Evolutionary conservation across 805 yeast genomes (phyloP).

Genomic region (Tetrapisispora phaffii): DNA sequence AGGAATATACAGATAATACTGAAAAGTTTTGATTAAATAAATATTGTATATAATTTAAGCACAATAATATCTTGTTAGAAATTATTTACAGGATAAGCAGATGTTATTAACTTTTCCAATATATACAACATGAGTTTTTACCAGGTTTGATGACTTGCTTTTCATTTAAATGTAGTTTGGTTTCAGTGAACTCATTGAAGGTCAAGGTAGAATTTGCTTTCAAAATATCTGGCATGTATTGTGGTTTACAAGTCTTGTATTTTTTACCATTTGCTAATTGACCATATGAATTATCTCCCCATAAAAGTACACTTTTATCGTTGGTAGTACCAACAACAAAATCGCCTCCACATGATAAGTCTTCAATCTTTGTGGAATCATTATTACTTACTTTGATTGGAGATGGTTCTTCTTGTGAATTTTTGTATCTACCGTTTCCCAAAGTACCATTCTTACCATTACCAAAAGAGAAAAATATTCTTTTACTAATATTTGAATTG

Average conservation of each 20-base stretch:
- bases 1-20: not conserved
- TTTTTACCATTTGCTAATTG: slow-evolving; percentile 80
- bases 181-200: slow-evolving; percentile 23
- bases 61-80: too few species aligned
- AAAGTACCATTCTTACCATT: slow-evolving; percentile 78
- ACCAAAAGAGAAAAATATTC: slow-evolving; percentile 58
- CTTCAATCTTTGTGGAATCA: slow-evolving; percentile 12
- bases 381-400: slow-evolving; percentile 30
- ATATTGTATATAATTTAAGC: too few species aligned
- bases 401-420: slow-evolving; percentile 60
- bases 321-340: slow-evolving; percentile 53
- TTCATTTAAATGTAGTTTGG: slow-evolving; percentile 37
- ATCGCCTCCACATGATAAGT: slow-evolving; percentile 37
- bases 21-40: not conserved
- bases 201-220: slow-evolving; percentile 38
- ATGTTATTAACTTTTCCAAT: slow-evolving; percentile 34
- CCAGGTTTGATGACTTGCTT: slow-evolving; percentile 59
- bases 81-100: not conserved
- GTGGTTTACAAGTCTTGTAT: slow-evolving; percentile 48
- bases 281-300: slow-evolving; percentile 81
- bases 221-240: slow-evolving; percentile 42
- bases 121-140: slow-evolving; percentile 50
- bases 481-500: slow-evolving; percentile 18
- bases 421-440: slow-evolving; percentile 68
- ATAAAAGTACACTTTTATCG: slow-evolving; percentile 56